Evolutionary conservation across 352 stramenopile species (phyloP).

Genomic region (Phytophthora niederhauseri): DNA sequence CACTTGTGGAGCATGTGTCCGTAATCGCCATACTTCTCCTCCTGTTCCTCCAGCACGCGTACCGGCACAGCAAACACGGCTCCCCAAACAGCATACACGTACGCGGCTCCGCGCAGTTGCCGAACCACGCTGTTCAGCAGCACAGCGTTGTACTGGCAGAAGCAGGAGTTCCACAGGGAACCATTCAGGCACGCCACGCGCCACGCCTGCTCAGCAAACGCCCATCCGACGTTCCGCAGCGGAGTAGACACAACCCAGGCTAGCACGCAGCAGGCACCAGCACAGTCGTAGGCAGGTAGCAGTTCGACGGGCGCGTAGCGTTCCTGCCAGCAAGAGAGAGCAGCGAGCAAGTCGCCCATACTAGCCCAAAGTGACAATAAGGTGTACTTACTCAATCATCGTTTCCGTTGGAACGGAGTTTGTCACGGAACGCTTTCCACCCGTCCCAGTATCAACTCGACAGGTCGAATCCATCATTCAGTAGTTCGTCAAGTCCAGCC

Average conservation of each 20-base stretch:
- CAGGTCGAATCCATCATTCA: not conserved
- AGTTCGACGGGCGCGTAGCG: not conserved
- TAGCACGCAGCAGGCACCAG: not conserved
- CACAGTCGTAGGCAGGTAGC: not conserved
- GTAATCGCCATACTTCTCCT: not conserved
- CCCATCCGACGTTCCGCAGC: not conserved
- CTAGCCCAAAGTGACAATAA: not conserved
- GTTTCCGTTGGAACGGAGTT: no score
- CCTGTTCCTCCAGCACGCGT: not conserved
- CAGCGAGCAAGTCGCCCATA: not conserved
- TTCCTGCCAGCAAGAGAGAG: not conserved
- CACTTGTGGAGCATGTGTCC: not conserved
- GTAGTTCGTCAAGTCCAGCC: not conserved
- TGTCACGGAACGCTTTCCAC: no score
- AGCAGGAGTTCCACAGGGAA: not conserved
- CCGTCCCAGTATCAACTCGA: no score
- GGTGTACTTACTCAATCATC: not conserved
- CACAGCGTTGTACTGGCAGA: not conserved
- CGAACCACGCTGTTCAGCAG: not conserved
- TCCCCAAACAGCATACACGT: not conserved
- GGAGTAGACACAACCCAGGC: not conserved
- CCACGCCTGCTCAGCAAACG: not conserved
- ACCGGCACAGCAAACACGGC: not conserved
- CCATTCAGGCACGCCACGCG: not conserved
- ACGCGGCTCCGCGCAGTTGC: not conserved